These are phyloP conservation scores for Populus trichocarpa DNA, from an alignment of 441 rosid species.

Conservation along the genomic window DNA sequence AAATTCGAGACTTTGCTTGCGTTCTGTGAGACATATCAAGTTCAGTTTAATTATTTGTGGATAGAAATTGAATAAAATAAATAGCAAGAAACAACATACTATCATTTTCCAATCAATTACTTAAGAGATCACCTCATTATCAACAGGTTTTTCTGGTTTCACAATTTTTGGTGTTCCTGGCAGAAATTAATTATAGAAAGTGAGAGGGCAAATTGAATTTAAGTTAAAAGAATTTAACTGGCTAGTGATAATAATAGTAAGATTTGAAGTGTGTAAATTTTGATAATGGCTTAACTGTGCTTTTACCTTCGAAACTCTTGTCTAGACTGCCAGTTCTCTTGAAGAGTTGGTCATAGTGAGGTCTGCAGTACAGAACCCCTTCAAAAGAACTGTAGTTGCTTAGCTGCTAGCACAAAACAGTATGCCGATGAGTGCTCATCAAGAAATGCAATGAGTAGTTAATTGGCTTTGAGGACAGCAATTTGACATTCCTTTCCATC, in stretches of 20 bases:
- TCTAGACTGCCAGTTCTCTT: conserved; percentile 60
- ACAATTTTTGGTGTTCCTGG: conserved; percentile 53
- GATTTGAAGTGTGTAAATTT: not conserved
- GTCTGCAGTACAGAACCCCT: conserved; percentile 66
- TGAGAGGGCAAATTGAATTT: not conserved
- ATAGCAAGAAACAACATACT: not conserved
- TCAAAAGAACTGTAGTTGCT: conserved; percentile 58
- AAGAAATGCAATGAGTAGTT: not conserved
- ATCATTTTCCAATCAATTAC: not conserved
- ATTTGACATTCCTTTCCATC: no score
- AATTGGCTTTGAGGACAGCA: not conserved
- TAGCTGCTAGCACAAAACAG: conserved; percentile 27
- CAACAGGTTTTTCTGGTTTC: not conserved
- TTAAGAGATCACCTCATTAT: conserved; percentile 34
- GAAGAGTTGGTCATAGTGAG: conserved; percentile 64
- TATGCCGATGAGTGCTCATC: not conserved
- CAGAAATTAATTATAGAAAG: not conserved
- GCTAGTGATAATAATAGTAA: not conserved
- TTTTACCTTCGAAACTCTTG: conserved; percentile 58
- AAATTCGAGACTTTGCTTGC: conserved; percentile 39
- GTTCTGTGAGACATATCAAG: conserved; percentile 24
- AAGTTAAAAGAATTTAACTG: not conserved
- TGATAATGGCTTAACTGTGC: not conserved
- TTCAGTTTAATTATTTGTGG: not conserved
- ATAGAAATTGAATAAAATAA: not conserved